These are phyloP conservation scores for Zymoseptoria tritici DNA, from an alignment of 2,329 filamentous ascomycete species.

Conservation along the genomic window DNA sequence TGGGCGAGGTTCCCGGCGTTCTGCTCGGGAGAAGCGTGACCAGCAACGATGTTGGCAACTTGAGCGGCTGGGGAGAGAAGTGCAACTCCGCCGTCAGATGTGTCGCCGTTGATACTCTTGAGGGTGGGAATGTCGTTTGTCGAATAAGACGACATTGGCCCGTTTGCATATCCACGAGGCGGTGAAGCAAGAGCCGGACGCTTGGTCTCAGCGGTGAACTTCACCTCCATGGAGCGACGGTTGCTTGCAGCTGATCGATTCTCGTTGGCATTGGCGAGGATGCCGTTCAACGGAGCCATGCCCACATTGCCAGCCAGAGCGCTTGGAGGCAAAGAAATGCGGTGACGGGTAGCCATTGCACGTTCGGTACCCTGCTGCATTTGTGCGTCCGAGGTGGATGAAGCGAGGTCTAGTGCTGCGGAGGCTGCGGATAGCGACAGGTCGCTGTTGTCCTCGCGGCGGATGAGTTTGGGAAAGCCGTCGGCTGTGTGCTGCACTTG, in stretches of 20 bases:
- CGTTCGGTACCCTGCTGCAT: slow-evolving; percentile 52
- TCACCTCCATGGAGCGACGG: slow-evolving; percentile 44
- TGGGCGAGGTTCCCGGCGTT: slow-evolving; percentile 72
- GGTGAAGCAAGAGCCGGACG: slow-evolving; percentile 48
- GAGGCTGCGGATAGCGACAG: slow-evolving; percentile 71
- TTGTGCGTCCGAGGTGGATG: slow-evolving; percentile 57
- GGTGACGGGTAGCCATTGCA: slow-evolving; percentile 41
- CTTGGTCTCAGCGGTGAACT: slow-evolving; percentile 37
- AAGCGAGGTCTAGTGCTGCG: slow-evolving; percentile 68
- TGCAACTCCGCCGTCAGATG: slow-evolving; percentile 43
- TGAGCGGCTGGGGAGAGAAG: slow-evolving; percentile 23
- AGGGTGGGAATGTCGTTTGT: slow-evolving; percentile 81
- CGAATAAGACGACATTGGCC: slow-evolving; percentile 77
- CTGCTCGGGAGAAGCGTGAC: slow-evolving; percentile 35
- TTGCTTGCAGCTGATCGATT: slow-evolving; percentile 35
- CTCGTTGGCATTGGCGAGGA: slow-evolving; percentile 33
- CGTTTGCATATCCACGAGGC: slow-evolving; percentile 50
- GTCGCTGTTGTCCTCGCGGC: slow-evolving; percentile 49
- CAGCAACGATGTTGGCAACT: slow-evolving; percentile 14
- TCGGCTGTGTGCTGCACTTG: slow-evolving; percentile 70
- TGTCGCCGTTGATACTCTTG: slow-evolving; percentile 54
- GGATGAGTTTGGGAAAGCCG: slow-evolving; percentile 76
- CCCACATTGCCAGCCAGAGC: slow-evolving; percentile 28
- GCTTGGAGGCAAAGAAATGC: slow-evolving; percentile 33
- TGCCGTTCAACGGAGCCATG: slow-evolving; percentile 33